These are phyloP conservation scores for Kluyveromyces wickerhamii DNA, from an alignment of 805 yeast genomes.

Conservation along the genomic window DNA sequence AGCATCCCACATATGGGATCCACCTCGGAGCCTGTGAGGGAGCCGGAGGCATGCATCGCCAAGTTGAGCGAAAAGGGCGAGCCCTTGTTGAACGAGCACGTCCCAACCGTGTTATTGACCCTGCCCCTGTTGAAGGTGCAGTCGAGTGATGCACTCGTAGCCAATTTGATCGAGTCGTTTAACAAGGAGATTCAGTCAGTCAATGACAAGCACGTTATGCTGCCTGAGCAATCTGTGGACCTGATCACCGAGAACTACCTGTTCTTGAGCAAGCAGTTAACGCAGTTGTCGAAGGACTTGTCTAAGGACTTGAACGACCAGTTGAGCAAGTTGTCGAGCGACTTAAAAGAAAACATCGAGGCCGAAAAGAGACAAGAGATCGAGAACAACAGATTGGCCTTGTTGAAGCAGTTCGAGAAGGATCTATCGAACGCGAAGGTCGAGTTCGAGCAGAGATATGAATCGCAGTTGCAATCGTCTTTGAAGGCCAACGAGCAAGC, in stretches of 20 bases:
- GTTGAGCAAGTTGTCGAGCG: conserved; percentile 13
- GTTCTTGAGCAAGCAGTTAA: conserved; percentile 11
- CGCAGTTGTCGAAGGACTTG: conserved; percentile 12
- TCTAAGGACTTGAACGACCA: conserved; percentile 11
- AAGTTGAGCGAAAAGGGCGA: not conserved
- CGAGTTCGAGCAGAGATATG: conserved; percentile 51
- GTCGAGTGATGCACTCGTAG: not conserved
- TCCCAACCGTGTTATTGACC: conserved; percentile 4
- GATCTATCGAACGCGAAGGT: conserved; percentile 58
- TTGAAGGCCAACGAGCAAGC: conserved; percentile 59
- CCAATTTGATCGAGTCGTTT: conserved; percentile 19
- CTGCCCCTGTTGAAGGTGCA: conserved; percentile 4
- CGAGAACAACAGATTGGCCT: conserved; percentile 41
- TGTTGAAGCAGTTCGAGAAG: conserved; percentile 49
- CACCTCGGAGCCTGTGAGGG: conserved; percentile 6
- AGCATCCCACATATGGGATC: conserved; percentile 10
- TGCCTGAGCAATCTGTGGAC: conserved; percentile 15
- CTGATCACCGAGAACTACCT: conserved; percentile 12
- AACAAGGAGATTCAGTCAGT: conserved; percentile 30
- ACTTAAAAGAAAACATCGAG: conserved; percentile 16
- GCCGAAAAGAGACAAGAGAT: conserved; percentile 18
- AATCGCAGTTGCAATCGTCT: conserved; percentile 51
- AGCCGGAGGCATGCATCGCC: not conserved
- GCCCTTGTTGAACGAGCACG: not conserved
- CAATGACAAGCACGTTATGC: conserved; percentile 29